phyloP scores from a whole-genome alignment of 257 asterid species.

The Fraxinus cuspidata region DNA sequence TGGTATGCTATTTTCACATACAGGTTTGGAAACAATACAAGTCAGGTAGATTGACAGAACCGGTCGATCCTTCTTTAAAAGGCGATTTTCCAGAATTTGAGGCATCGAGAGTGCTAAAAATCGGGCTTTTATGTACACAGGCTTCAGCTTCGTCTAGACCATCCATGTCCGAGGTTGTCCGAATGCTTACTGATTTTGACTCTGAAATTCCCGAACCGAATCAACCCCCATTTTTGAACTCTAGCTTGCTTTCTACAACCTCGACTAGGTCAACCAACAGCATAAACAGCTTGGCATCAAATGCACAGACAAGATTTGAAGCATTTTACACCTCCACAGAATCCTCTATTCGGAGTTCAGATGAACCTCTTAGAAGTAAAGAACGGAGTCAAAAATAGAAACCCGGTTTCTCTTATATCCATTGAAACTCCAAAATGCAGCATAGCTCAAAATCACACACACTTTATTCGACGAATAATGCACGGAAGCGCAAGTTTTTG shows the following conservation, averaged over 20 bases:
- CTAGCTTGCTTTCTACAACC: slow-evolving; percentile 38
- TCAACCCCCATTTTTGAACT: slow-evolving; percentile 77
- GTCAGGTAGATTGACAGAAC: slow-evolving; percentile 48
- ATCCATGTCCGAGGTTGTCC: slow-evolving; percentile 73
- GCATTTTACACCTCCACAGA: slow-evolving; percentile 52
- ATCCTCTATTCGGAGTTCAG: slow-evolving; percentile 59
- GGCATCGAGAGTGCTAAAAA: slow-evolving; percentile 49
- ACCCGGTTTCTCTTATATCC: neutral
- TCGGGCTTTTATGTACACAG: slow-evolving; percentile 80
- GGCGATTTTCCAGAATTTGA: slow-evolving; percentile 56
- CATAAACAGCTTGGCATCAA: slow-evolving; percentile 43
- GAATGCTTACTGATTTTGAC: slow-evolving; percentile 58
- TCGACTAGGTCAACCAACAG: slow-evolving; percentile 57
- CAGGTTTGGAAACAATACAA: slow-evolving; percentile 79
- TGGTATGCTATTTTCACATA: slow-evolving; percentile 14
- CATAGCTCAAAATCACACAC: neutral
- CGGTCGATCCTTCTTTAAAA: slow-evolving; percentile 53
- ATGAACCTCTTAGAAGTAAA: slow-evolving; percentile 39
- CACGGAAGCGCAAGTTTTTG: neutral
- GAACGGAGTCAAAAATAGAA: slow-evolving; percentile 20
- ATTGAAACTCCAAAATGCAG: neutral
- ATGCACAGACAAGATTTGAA: slow-evolving; percentile 34
- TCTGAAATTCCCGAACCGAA: slow-evolving; percentile 62
- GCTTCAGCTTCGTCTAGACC: slow-evolving; percentile 80
- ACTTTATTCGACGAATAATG: slow-evolving; percentile 4